Percentiles rank a stretch among this genome's conserved stretches.
Evolutionary conservation across 208 protist genomes (phyloP).

Genomic region (Leishmania tropica): DNA sequence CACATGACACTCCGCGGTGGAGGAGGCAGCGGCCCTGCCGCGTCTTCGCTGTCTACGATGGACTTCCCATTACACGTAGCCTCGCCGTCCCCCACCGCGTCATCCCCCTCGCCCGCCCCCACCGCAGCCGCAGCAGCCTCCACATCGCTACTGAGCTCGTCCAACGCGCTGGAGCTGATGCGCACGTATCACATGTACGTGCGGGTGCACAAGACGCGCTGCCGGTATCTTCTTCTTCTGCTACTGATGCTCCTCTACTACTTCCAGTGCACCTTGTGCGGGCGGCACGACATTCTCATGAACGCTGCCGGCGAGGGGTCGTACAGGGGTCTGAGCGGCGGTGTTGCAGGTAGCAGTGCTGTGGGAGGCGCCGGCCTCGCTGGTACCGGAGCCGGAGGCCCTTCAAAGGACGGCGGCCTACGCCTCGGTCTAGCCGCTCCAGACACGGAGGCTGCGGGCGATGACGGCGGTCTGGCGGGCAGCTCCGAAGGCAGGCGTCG

Average conservation of each 20-base stretch:
- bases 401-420: not conserved
- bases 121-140: not conserved
- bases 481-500: not conserved
- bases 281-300: not conserved
- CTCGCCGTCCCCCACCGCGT: not conserved
- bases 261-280: constrained; percentile 17
- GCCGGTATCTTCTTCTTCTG: constrained; percentile 13
- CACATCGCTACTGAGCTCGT: not conserved
- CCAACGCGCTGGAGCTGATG: constrained; percentile 26
- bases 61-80: not conserved
- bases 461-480: not conserved
- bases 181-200: constrained; percentile 27
- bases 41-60: not conserved
- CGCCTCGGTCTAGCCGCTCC: not conserved
- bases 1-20: not conserved
- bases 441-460: not conserved
- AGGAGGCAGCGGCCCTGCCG: too few species aligned
- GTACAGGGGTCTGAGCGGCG: not conserved
- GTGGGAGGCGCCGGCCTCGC: not conserved
- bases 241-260: constrained; percentile 24
- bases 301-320: not conserved
- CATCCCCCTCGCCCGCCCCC: not conserved
- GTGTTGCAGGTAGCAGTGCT: not conserved
- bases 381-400: not conserved
- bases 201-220: constrained; percentile 13